phyloP scores from a whole-genome alignment of 768 basidiomycete species.

The Mycena galericulata region DNA sequence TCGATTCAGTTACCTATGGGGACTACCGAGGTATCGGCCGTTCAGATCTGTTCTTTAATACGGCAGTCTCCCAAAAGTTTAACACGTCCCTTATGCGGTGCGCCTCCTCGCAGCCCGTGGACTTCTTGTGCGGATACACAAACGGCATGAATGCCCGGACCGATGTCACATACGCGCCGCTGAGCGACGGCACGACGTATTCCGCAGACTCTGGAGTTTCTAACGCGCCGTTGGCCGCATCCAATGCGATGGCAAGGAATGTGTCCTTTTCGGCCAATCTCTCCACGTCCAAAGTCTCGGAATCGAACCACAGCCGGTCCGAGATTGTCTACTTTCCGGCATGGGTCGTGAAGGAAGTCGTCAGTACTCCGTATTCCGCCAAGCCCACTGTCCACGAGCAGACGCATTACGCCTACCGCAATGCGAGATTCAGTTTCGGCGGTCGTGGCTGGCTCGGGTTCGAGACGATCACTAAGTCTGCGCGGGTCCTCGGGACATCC shows the following conservation, averaged over 20 bases:
- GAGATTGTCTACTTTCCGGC: conserved; percentile 32
- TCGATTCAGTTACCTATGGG: too few species aligned
- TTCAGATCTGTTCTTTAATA: too few species aligned
- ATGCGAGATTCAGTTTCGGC: conserved; percentile 25
- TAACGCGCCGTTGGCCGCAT: conserved; percentile 15
- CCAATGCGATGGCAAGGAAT: conserved; percentile 30
- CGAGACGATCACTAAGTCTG: conserved; percentile 28
- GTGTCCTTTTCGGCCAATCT: conserved; percentile 27
- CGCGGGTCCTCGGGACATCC: conserved; percentile 13
- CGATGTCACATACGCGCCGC: too few species aligned
- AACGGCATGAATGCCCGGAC: too few species aligned
- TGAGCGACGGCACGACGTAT: too few species aligned
- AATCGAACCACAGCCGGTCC: conserved; percentile 22
- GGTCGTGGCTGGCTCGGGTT: conserved; percentile 31
- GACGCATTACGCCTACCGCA: conserved; percentile 27
- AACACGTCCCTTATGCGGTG: too few species aligned
- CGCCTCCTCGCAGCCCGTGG: too few species aligned
- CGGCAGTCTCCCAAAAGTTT: too few species aligned
- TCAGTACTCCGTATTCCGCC: conserved; percentile 22
- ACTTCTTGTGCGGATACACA: too few species aligned
- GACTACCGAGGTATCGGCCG: too few species aligned
- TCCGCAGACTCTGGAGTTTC: too few species aligned
- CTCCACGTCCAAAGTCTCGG: conserved; percentile 20
- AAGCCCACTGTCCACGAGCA: conserved; percentile 15
- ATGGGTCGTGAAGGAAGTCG: conserved; percentile 27